Percentiles rank a stretch among this genome's conserved stretches.
Evolutionary conservation across 371 early-diverging fungal species (phyloP).

Genomic region (Entomophthora muscae): DNA sequence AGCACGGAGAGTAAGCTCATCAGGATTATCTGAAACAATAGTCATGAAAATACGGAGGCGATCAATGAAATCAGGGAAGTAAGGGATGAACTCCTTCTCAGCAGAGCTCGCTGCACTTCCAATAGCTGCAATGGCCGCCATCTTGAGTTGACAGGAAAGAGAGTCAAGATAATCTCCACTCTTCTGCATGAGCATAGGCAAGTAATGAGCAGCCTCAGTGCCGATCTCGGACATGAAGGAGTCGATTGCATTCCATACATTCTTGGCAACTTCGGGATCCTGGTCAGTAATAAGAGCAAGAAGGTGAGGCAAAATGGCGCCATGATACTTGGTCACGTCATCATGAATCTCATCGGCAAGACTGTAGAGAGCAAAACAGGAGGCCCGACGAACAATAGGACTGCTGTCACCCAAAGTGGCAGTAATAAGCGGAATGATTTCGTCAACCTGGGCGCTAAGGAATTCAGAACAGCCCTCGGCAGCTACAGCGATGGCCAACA

Average conservation of each 20-base stretch:
- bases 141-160: slow-evolving; percentile 39
- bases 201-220: slow-evolving; percentile 56
- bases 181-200: slow-evolving; percentile 63
- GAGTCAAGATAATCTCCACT: slow-evolving; percentile 47
- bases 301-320: slow-evolving; percentile 58
- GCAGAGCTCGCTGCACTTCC: slow-evolving; percentile 80
- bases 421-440: slow-evolving; percentile 51
- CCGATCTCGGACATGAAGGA: slow-evolving; percentile 61
- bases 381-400: slow-evolving; percentile 58
- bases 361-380: slow-evolving; percentile 70
- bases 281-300: slow-evolving; percentile 62
- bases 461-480: slow-evolving; percentile 76
- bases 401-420: slow-evolving; percentile 64
- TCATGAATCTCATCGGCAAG: slow-evolving; percentile 64
- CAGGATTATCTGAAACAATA: slow-evolving; percentile 39
- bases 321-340: slow-evolving; percentile 61
- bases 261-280: slow-evolving; percentile 46
- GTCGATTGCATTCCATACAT: slow-evolving; percentile 71
- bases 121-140: slow-evolving; percentile 60
- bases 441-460: slow-evolving; percentile 49
- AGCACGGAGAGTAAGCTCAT: slow-evolving; percentile 39
- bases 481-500: slow-evolving; percentile 68
- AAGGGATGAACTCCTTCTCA: slow-evolving; percentile 49
- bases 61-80: slow-evolving; percentile 52
- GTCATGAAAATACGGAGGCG: slow-evolving; percentile 55